Evolutionary conservation across 495 filamentous ascomycete genomes (phyloP), one percentile per base, ranked within the genome.

Genomic region (Bombardia bombarda): DNA sequence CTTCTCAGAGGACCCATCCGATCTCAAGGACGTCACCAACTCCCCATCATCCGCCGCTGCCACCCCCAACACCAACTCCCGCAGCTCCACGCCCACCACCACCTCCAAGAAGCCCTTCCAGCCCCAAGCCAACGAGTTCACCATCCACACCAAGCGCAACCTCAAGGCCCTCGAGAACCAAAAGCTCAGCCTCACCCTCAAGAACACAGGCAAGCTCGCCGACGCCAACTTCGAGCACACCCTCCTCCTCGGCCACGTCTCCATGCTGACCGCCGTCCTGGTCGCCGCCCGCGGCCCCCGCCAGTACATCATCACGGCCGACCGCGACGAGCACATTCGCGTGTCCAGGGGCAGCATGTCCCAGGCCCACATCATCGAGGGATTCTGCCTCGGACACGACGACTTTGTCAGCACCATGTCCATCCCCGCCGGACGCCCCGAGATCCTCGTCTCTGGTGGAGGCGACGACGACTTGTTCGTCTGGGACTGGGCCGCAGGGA

Each of bases 301-400:
- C 39, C 68, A 60, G 32, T 95, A 90, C 58, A 83, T 97, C 47
- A 57, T 98, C 49, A 94, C 89, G 7, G 83, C 82, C 16, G 92
- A 98, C 66, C 80, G 92, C 42, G 92, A 98, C 68, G 92, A 98
- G 69, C 93, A 97, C 58, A 95, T 98, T 53, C 87, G 92, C 40
- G 72, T 98, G 7, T 92, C 90, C 20, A 75, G 92, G 43, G 85
- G 81, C 3, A n/a, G n/a, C n/a, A 67, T 79, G 16, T 88, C 90
- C 87, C 49, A 97, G 62, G 69, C 84, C 3, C 84, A 94, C 55
- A 67, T 97, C 46, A 93, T 95, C 58, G 92, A 97, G 57, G 70
- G 70, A 2, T 95, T 82, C 58, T 95, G 90, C 52, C 69, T 95
- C 13, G 90, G 89, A 1, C 92, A 98, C 55, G 77, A 70, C 35